Evolutionary conservation across 208 protist genomes (phyloP).

Genomic region (Acanthamoeba pearcei): DNA sequence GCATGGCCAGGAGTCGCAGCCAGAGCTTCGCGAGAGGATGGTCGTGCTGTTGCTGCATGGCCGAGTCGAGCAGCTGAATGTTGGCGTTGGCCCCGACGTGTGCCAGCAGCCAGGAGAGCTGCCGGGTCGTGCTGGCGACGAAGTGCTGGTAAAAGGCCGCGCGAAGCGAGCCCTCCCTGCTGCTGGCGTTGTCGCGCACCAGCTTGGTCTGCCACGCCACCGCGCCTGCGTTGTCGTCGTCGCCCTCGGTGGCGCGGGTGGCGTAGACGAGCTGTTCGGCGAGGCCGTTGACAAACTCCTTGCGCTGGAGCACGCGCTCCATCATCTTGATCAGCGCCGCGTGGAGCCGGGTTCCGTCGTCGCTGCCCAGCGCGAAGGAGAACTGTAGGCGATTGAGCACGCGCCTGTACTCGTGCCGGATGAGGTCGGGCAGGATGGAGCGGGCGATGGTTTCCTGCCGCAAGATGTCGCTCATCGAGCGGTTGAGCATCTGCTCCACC

Average conservation of each 20-base stretch:
- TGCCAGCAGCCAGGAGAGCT: constrained; percentile 28
- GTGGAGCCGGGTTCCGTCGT: not conserved
- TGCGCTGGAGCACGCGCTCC: not conserved
- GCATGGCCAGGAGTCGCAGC: constrained; percentile 13
- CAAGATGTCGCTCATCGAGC: constrained; percentile 33
- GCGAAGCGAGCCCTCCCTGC: constrained; percentile 20
- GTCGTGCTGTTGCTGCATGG: not conserved
- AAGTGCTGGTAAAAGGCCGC: constrained; percentile 63
- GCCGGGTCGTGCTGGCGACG: not conserved
- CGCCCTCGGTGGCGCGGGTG: not conserved
- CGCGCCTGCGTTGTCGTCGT: not conserved
- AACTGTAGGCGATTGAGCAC: constrained; percentile 31
- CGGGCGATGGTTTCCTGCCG: not conserved
- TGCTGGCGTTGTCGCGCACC: not conserved
- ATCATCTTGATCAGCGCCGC: constrained; percentile 17
- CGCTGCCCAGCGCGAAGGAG: not conserved
- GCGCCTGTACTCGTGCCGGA: constrained; percentile 19
- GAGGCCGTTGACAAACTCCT: constrained; percentile 3
- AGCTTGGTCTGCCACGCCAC: not conserved
- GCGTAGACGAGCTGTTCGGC: constrained; percentile 30
- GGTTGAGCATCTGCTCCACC: constrained; percentile 34
- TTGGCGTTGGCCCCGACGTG: constrained; percentile 39
- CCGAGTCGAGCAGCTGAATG: constrained; percentile 29
- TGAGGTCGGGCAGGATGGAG: constrained; percentile 11
- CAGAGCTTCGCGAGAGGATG: constrained; percentile 21